Conservation (phyloP, 306 rosid genomes). For the Citrullus amarus region DNA sequence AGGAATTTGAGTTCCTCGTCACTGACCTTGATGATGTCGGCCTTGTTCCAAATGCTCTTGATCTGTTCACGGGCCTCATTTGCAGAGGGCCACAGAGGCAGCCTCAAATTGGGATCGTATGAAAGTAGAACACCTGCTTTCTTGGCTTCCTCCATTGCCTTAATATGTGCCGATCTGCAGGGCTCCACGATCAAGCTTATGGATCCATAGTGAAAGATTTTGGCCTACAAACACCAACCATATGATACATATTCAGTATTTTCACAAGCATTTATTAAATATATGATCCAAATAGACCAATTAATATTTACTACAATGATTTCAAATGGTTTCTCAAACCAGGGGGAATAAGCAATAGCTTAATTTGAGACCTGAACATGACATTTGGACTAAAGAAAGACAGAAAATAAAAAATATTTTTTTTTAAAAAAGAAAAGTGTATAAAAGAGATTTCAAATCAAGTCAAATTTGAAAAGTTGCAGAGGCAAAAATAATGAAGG, state of each 20-base stretch:
- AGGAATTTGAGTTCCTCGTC: conserved; percentile 85
- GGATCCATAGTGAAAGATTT: conserved; percentile 84
- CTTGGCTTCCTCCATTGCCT: conserved; percentile 77
- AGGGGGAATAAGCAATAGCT: neutral
- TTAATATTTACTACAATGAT: neutral
- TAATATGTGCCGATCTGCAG: conserved; percentile 86
- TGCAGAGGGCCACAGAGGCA: conserved; percentile 68
- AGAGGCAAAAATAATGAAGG: neutral
- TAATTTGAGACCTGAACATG: too few relatives aligned
- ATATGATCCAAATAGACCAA: neutral
- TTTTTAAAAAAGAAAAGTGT: too few relatives aligned
- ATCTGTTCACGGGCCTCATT: conserved; percentile 82
- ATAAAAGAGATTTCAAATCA: neutral
- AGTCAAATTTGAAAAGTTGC: neutral
- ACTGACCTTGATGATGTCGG: conserved; percentile 78
- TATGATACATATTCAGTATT: neutral
- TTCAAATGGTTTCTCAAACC: neutral
- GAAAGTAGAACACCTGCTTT: conserved; percentile 85
- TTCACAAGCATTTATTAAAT: neutral
- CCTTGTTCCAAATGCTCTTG: conserved; percentile 79
- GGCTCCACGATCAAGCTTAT: conserved; percentile 98
- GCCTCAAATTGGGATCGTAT: conserved; percentile 74
- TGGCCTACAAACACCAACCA: conserved; percentile 32
- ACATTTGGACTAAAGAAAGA: too few relatives aligned
- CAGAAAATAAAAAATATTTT: too few relatives aligned